These are phyloP conservation scores for Starmera dryadoides DNA, from an alignment of 805 yeast genomes.

Conservation along the genomic window DNA sequence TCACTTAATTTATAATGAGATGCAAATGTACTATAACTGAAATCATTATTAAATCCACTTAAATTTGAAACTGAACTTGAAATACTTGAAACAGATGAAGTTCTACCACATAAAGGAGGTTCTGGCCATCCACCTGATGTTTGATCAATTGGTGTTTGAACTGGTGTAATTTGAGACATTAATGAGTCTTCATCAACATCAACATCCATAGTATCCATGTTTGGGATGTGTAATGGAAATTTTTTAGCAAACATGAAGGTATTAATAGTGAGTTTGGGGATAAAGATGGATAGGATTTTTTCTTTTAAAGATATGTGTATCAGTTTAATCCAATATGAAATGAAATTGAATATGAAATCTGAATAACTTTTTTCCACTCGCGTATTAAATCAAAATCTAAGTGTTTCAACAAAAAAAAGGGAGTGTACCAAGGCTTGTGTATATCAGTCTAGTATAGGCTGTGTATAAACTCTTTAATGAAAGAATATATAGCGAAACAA, in stretches of 20 bases:
- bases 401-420: too few relatives aligned
- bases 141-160: conserved; percentile 19
- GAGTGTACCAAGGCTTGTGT: too few relatives aligned
- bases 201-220: background rate
- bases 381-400: too few relatives aligned
- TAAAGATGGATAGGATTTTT: too few relatives aligned
- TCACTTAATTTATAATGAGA: conserved; percentile 22
- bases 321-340: too few relatives aligned
- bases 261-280: too few relatives aligned
- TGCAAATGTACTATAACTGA: conserved; percentile 19
- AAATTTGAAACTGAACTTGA: conserved; percentile 2
- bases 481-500: too few relatives aligned
- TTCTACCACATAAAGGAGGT: conserved; percentile 17
- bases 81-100: conserved; percentile 18
- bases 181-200: background rate
- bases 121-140: conserved; percentile 9
- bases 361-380: too few relatives aligned
- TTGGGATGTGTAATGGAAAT: background rate
- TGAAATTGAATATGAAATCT: too few relatives aligned
- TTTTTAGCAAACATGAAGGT: background rate
- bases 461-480: too few relatives aligned
- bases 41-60: conserved; percentile 11
- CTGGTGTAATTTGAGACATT: conserved; percentile 1
- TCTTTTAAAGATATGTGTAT: too few relatives aligned
- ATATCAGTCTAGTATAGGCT: too few relatives aligned